Base-by-base conservation (phyloP, 139 green algal genomes). In the Trebouxia sp. region DNA sequence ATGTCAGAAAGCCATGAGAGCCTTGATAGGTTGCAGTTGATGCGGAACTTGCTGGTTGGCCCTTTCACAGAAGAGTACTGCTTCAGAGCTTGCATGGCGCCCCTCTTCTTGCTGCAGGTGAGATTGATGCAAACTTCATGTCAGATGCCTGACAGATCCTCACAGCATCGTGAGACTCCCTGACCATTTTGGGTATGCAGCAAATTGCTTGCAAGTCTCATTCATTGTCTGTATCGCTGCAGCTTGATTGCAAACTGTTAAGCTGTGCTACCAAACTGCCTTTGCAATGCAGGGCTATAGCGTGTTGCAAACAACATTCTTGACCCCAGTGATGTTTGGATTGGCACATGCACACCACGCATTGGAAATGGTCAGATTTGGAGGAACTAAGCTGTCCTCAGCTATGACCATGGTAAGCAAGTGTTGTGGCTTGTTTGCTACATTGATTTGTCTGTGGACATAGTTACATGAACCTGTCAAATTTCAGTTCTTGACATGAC, bases 61-160 rank as follows among this genome's bases (percentile, higher is more conserved):
- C 94, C 94, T 1, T 4, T 96, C 32, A 87, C 87, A 0, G 94
- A 98, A 83, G 94, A 98, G 85, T 94, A 89, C 35, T 88, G 87
- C 37, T 98, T 97, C 81, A 83, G 94, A 14, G 86, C 87, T 15
- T 94, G 93, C 83, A 92, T 97, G 83, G 79, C 89, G 39, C 91
- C 92, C 7, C 85, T 93, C 69, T 84, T 96, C 17, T 28, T 85
- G 43, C 32, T 90, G 24, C 67, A 87, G 82, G 90, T 93, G 78
- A 35, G 43, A 35, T 24, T 7, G 20, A 51, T 37, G 20, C 20
- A 3, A 67, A 12, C 1, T 4, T 26, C 56, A 26, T 14, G 47
- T 53, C 0, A 15, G 6, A 65, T 65, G 55, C n/a, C 26, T 26
- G 14, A 26, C 41, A 41, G 41, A 48, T 78, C n/a, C n/a, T n/a